These are phyloP conservation scores for Nemania serpens DNA, from an alignment of 2,329 filamentous ascomycete species.

Conservation along the genomic window DNA sequence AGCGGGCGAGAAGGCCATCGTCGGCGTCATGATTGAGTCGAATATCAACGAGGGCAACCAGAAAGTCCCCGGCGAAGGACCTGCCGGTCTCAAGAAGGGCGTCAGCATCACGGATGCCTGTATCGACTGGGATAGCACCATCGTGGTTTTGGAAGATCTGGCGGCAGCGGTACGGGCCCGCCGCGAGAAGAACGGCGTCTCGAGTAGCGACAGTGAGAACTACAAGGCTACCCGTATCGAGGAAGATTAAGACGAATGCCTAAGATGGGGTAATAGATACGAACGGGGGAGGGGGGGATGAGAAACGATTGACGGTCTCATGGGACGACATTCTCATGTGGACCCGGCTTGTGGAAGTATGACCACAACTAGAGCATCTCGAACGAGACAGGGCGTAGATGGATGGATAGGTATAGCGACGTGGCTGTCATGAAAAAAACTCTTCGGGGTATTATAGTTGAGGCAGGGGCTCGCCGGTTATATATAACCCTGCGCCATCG, in stretches of 20 bases:
- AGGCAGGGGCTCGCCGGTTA: not conserved
- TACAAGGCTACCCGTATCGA: constrained; percentile 54
- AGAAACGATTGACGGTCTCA: not conserved
- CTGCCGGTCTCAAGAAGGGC: constrained; percentile 78
- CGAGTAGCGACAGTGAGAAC: constrained; percentile 39
- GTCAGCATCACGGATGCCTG: constrained; percentile 96
- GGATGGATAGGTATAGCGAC: not conserved
- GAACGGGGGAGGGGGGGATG: not conserved
- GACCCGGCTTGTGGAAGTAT: not conserved
- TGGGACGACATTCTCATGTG: not conserved
- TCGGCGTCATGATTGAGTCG: constrained; percentile 98
- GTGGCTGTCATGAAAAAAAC: too few relatives aligned
- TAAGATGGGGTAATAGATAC: not conserved
- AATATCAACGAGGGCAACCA: constrained; percentile 91
- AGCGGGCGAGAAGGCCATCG: constrained; percentile 83
- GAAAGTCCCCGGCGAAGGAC: constrained; percentile 85
- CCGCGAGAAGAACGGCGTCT: constrained; percentile 57
- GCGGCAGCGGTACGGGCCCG: constrained; percentile 81
- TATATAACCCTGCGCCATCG: not conserved
- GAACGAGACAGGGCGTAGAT: constrained; percentile 13
- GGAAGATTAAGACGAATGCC: constrained; percentile 49
- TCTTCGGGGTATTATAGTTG: not conserved
- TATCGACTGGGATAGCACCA: constrained; percentile 88
- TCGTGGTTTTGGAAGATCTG: constrained; percentile 80
- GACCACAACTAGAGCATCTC: constrained; percentile 5